Evolutionary conservation across 164 flowering plant genomes (phyloP), one percentile per base, ranked within the genome.

Genomic region (Kingdonia uniflora): DNA sequence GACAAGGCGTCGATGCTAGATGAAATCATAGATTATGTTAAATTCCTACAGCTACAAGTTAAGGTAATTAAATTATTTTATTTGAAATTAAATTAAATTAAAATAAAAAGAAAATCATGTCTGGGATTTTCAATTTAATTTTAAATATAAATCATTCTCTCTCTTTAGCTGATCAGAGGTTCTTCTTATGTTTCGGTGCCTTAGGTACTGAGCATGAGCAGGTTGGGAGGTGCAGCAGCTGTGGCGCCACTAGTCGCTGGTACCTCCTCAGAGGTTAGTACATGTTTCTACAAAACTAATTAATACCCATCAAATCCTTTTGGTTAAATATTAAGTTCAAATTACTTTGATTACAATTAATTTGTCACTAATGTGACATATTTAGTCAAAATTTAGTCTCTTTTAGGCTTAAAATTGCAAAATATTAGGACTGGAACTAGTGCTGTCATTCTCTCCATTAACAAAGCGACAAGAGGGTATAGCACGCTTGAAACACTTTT

Each of bases 1-100:
- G 99, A 92, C 78, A 92, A 92, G 75, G 98, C 96, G 19, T 87
- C 98, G 17, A 91, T 87, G 98, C 81, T 91, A 51, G 98, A 91
- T 72, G 95, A 92, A 79, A 92, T 92, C 71, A 92, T 92, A 66
- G 96, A 92, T 56, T 92, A 92, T 67, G 96, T 92, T 50, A 92
- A 88, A 76, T 92, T 92, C 76, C 82, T 92, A 42, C 99, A 86
- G 72, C 96, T 92, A 64, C 99, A 92, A 88, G 99, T 92, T 84
- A 92, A 92, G 89, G 99, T 72, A 58, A 62, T 44, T 29, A 24
- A 19, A 40, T 15, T 39, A 1, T 20, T 64, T 25, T 19, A 16
- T 42, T n/a, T 21, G 35, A 49, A 26, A 40, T 45, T 25, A 44
- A 11, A 5, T 41, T 4, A 7, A 13, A 37, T 19, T 47, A 6